Conservation (phyloP, 768 basidiomycete genomes). For the Lentinula boryana region DNA sequence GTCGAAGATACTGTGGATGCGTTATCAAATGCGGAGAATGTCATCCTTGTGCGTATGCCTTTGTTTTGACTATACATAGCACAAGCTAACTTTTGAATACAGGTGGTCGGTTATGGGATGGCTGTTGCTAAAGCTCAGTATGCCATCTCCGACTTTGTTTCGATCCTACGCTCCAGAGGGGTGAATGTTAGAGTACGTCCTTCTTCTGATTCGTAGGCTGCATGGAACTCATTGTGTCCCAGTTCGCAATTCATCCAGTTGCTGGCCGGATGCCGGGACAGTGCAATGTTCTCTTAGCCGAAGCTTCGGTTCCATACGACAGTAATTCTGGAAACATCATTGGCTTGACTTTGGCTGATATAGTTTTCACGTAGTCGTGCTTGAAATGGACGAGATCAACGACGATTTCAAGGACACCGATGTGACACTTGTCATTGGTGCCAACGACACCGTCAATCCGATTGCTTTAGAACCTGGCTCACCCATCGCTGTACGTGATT, state of each 20-base stretch:
- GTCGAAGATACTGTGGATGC: constrained; percentile 81
- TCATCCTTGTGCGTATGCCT: constrained; percentile 54
- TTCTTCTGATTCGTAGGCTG: neutral
- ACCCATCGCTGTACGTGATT: constrained; percentile 54
- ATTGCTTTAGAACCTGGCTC: constrained; percentile 85
- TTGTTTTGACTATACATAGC: neutral
- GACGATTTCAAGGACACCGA: constrained; percentile 88
- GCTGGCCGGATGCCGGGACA: constrained; percentile 93
- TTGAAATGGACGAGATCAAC: constrained; percentile 95
- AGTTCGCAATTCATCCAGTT: constrained; percentile 85
- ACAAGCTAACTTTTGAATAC: constrained; percentile 7
- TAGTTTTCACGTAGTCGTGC: constrained; percentile 50
- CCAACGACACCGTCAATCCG: constrained; percentile 90
- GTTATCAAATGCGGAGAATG: constrained; percentile 72
- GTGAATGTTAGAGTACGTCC: constrained; percentile 61
- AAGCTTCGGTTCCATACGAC: constrained; percentile 87
- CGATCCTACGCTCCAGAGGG: constrained; percentile 64
- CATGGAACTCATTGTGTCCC: neutral
- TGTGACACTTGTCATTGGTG: constrained; percentile 86
- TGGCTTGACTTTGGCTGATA: neutral
- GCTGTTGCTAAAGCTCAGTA: constrained; percentile 90
- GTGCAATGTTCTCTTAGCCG: constrained; percentile 87
- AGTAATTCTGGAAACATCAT: constrained; percentile 36
- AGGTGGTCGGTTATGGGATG: constrained; percentile 89
- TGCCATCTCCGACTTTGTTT: constrained; percentile 69